Conservation (phyloP, 768 basidiomycete species). For the Suillus brevipes region DNA sequence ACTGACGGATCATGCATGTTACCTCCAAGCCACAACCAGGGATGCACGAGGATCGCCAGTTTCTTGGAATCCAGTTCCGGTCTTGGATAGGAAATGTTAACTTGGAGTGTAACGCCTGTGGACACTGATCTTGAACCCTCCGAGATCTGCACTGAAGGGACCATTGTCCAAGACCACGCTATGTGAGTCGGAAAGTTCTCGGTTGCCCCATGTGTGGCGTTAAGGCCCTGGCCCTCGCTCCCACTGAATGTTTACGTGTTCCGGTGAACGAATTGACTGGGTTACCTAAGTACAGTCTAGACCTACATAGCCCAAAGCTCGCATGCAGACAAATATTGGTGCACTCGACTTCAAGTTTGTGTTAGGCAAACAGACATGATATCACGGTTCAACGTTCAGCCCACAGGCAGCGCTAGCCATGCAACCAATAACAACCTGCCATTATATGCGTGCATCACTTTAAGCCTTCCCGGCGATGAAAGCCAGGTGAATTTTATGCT, state of each 20-base stretch:
- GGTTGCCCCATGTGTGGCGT: background rate
- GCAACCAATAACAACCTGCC: background rate
- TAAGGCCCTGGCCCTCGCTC: no score
- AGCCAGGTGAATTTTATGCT: background rate
- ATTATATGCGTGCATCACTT: no score
- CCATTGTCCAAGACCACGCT: background rate
- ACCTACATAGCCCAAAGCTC: no score
- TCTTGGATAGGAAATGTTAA: slow-evolving; percentile 34
- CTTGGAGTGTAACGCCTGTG: slow-evolving; percentile 48
- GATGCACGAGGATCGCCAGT: slow-evolving; percentile 73
- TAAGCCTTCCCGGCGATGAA: no score
- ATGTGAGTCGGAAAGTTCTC: background rate
- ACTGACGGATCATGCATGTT: slow-evolving; percentile 75
- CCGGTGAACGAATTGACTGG: no score
- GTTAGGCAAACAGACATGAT: background rate
- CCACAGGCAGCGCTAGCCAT: background rate
- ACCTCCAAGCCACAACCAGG: slow-evolving; percentile 86
- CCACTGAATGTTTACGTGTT: no score
- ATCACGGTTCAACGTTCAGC: background rate
- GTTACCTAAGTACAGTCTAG: no score
- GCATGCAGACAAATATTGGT: no score
- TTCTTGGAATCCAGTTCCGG: slow-evolving; percentile 33
- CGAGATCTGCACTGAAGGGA: background rate
- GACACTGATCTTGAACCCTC: slow-evolving; percentile 22
- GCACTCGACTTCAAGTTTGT: no score